Base-by-base conservation (phyloP, 2,329 filamentous ascomycete species). In the Diaporthe longicolla region DNA sequence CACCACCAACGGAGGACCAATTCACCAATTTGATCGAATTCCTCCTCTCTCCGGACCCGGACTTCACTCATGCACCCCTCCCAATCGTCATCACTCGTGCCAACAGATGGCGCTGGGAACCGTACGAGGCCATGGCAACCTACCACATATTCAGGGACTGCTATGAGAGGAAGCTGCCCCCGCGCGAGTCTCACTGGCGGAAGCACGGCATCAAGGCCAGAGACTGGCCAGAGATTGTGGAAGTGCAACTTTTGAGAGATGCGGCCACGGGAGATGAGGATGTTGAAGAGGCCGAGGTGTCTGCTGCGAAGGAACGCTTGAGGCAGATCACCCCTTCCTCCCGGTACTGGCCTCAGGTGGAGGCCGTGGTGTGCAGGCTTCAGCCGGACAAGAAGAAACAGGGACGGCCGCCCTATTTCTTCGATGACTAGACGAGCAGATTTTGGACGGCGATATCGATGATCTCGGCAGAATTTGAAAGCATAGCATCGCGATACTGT, bases 131-230 rank as follows among this genome's bases (percentile, higher is more conserved):
- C 6, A 65, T 65, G 40, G 26, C 9, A 17, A 32, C 26, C 26
- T 32, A 48, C 40, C 40, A 65, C 19, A 65, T 65, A 26, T 65
- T 32, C 26, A 19, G 19, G 43, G 40, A 48, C 0, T 43, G 59
- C 17, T n/a, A 65, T 4, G 59, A 65, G 43, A 48, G 58, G 15
- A 26, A n/a, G 58, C 58, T 61, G 7, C 58, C 58, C 35, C 35
- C 15, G 2, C 37, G 37, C n/a, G 11, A 43, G 3, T 0, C n/a
- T 1, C n/a, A 43, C 58, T 13, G 1, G 24, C 58, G 10, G 3
- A 6, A 1, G n/a, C 58, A 43, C 11, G 7, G 15, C n/a, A 9
- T 26, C n/a, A 26, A 13, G n/a, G 24, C 0, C 17, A 43, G 13
- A 2, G 35, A 43, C 7, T 43, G 35, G 35, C 58, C 58, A 24